Evolutionary conservation across 139 green algal species (phyloP), one percentile per base, ranked within the genome.

Genomic region (Deuterostichococcus epilithicus): DNA sequence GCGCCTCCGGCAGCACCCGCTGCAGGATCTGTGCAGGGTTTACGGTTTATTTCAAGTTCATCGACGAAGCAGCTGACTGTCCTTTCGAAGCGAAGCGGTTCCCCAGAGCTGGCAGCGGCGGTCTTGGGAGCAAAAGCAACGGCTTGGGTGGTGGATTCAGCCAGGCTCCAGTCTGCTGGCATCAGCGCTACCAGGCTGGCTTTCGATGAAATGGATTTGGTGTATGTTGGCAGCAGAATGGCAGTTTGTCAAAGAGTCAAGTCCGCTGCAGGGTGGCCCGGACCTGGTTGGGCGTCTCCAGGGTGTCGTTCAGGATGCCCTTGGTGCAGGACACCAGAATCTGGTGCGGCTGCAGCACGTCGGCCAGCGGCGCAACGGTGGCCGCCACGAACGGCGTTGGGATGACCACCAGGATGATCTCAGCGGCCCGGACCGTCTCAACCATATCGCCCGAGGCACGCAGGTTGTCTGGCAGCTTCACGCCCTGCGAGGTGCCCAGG

Each of bases 301-400:
- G 76, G 0, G 88, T 92, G 76, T 89, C 87, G 47, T 91, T 93
- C 5, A 86, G 37, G 68, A 95, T 94, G 80, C 91, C 91, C 86
- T 96, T 96, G 66, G 92, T 91, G 80, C 89, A 96, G 20, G 80
- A 91, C 1, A 94, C 85, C 44, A 96, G 69, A 25, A 94, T 90
- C 74, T 91, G 76, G 26, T 85, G 39, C 15, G 74, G 75, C 25
- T 26, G 67, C 33, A 88, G 45, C 20, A 72, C 32, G 30, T 84
- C 73, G 1, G 36, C 66, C 1, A 89, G 32, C 23, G 42, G 20
- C 8, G 33, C 47, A 44, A 96, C 76, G 3, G 90, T 91, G 20
- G 28, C 18, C 32, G 73, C 88, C 25, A 96, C 80, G 78, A 92
- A 95, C 26, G 89, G 92, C 0, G 91, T 96, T 22, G 92, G 92